Percentiles rank a stretch among this genome's conserved stretches.
Evolutionary conservation across 768 basidiomycete genomes (phyloP).

Genomic region (Suillus decipiens): DNA sequence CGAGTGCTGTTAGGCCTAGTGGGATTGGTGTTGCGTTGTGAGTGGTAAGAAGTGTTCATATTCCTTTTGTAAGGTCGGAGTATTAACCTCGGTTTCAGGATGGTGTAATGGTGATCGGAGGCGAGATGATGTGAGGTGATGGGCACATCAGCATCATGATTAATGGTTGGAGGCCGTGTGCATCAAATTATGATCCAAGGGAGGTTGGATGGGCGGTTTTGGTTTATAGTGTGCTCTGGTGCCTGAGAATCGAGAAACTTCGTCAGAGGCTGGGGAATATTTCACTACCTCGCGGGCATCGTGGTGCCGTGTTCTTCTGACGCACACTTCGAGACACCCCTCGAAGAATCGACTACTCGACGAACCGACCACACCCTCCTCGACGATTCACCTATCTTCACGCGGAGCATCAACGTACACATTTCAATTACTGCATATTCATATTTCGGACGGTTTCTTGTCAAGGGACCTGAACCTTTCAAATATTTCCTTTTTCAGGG

Average conservation of each 20-base stretch:
- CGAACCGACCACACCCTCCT: not conserved
- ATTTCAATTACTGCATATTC: conserved; percentile 1
- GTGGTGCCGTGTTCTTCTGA: not conserved
- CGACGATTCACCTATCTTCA: not conserved
- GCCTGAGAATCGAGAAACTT: not conserved
- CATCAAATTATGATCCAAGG: not conserved
- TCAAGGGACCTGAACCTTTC: not conserved
- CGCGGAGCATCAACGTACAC: not conserved
- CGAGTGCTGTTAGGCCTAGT: conserved; percentile 10
- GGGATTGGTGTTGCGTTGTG: conserved; percentile 7
- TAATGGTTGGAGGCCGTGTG: not conserved
- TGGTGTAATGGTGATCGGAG: not conserved
- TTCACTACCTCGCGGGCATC: not conserved
- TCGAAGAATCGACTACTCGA: not conserved
- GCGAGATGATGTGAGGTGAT: not conserved
- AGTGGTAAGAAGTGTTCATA: not conserved
- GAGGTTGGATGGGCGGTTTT: not conserved
- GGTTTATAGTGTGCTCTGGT: not conserved
- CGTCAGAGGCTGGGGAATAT: not conserved
- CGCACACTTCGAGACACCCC: not conserved
- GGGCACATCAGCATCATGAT: not conserved
- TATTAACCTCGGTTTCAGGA: not conserved
- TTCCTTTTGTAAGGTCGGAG: not conserved
- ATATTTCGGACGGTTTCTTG: not conserved
- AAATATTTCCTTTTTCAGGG: not conserved